phyloP scores from a whole-genome alignment of 1,139 yeast species.

The Eremothecium sinecaudum region DNA sequence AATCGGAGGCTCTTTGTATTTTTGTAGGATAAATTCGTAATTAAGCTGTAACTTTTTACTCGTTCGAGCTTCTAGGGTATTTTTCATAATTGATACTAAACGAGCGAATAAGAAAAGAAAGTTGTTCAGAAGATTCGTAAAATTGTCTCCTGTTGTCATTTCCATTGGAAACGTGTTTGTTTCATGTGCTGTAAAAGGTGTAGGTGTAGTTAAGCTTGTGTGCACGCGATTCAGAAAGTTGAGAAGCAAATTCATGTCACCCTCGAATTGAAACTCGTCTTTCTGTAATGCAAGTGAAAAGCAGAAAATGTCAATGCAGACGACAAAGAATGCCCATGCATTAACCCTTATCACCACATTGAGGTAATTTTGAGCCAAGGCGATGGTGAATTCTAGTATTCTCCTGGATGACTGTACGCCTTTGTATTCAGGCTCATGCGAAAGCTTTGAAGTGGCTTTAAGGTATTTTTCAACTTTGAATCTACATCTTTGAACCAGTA shows the following conservation, averaged over 20 bases:
- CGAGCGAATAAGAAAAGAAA: slow-evolving; percentile 5
- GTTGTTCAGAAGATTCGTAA: background rate
- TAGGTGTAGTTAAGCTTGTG: slow-evolving; percentile 1
- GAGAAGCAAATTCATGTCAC: slow-evolving; percentile 3
- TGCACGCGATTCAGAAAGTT: background rate
- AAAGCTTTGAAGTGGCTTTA: slow-evolving; percentile 1
- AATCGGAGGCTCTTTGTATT: background rate
- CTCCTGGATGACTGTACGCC: slow-evolving; percentile 7
- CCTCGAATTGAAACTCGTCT: slow-evolving; percentile 1
- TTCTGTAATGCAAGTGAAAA: slow-evolving; percentile 7
- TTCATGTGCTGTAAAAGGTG: background rate
- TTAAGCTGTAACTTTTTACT: slow-evolving; percentile 1
- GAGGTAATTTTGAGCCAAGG: background rate
- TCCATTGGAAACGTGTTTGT: background rate
- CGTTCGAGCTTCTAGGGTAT: slow-evolving; percentile 5
- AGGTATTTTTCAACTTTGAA: slow-evolving; percentile 6
- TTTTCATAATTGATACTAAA: slow-evolving; percentile 7
- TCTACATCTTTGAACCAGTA: slow-evolving; percentile 6
- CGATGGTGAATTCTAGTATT: background rate
- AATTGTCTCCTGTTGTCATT: background rate
- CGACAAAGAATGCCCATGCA: slow-evolving; percentile 9
- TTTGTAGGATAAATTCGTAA: slow-evolving; percentile 1
- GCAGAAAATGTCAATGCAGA: slow-evolving; percentile 8
- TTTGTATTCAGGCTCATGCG: slow-evolving; percentile 5
- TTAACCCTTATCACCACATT: slow-evolving; percentile 2